Evolutionary conservation across 1,284 basidiomycete genomes (phyloP), one percentile per base, ranked within the genome.

Genomic region (Trichosporon coremiiforme): DNA sequence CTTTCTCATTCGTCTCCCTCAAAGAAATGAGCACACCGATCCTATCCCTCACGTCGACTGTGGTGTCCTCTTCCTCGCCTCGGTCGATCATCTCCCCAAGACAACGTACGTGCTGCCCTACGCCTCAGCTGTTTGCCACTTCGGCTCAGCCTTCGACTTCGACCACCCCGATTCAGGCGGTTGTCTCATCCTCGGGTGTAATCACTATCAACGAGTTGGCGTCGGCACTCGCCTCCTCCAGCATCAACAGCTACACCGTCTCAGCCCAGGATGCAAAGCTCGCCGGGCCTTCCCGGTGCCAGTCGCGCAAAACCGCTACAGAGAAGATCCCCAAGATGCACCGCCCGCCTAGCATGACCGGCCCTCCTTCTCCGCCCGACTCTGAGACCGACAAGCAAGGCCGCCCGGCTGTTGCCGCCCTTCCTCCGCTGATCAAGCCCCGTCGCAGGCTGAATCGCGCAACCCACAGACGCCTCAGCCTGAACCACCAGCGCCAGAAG

Each of bases 371-470:
- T 12, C 57, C 57, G 13, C 57, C 57, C 57, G 57, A 62, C 57
- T 62, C 57, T n/a, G 57, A 62, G 57, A 62, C 57, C 31, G 57
- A 62, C 17, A 62, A 35, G 57, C 29, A 35, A 4, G 13, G 31
- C 31, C 29, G 57, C 29, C 29, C 57, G 31, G 31, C 29, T 9
- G 31, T 62, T 22, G 17, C 57, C 29, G 29, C 31, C 17, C 57
- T 62, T 9, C 57, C 57, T 6, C 57, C 57, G 31, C 57, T 62
- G 29, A 62, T 62, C 57, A 62, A 62, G 57, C 31, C 57, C 31
- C 57, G 57, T 35, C 57, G 57, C 29, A 31, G 57, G 29, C 57
- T 62, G 17, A 62, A 62, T 15, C 57, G 57, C n/a, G 31, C 31
- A 22, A 62, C 29, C 31, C 57, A 62, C 57, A 15, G 57, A 35